Evolutionary conservation across 2,329 filamentous ascomycete species (phyloP), one percentile per base, ranked within the genome.

Genomic region (Apiospora koreana): DNA sequence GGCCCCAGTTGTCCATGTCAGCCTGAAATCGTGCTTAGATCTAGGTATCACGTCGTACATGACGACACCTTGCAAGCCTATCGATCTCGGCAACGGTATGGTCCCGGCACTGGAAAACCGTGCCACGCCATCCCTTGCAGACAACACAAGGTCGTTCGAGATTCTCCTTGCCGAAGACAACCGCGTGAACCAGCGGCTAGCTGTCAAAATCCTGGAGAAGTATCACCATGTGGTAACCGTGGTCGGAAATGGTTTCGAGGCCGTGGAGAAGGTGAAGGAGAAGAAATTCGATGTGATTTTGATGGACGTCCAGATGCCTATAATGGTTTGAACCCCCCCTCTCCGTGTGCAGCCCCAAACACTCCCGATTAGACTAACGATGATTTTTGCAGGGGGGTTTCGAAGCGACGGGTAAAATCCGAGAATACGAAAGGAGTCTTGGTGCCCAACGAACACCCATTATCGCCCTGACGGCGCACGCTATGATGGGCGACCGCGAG

Each of bases 301-400:
- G 66, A 99, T 99, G 96, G 96, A 99, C 79, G 96, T 99, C 23
- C 96, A 98, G 80, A 99, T 99, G 96, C 96, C 96, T n/a, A 93
- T 98, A 77, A 98, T 98, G 95, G 91, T 93, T 83, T 84, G 89
- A 71, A 71, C 43, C n/a, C 68, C 72, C 73, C 45, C 58, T 38
- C 68, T 74, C 73, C 76, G 8, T 23, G 50, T 21, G 50, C 16
- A 42, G 62, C 38, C 45, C 68, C 23, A 65, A 68, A 46, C 45
- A 67, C 10, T 5, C 21, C 25, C 5, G 12, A 43, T 23, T 21
- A 10, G 9, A 64, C 50, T 69, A 64, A 69, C 67, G 50, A 35
- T 2, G 2, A 14, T 18, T 16, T 14, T 25, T 23, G 7, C 70
- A 93, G 91, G 96, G 96, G 79, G 96, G 96, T 62, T 98, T 99